Evolutionary conservation across 257 asterid species (phyloP), one percentile per base, ranked within the genome.

Genomic region (Thymus quinquecostatus): DNA sequence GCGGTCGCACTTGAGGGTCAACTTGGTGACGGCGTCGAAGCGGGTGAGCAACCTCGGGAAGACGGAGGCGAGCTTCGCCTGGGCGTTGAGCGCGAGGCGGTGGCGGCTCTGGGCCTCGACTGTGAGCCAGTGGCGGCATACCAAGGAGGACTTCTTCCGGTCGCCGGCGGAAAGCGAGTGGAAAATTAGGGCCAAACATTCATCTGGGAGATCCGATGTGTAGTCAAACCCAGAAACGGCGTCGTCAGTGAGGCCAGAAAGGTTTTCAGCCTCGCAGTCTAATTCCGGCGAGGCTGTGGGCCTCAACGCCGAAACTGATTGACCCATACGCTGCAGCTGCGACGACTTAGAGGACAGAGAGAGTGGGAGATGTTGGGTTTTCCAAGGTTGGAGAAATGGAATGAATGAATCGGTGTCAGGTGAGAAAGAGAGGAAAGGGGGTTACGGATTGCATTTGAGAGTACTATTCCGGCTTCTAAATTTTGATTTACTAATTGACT

Each of bases 31-130:
- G 14, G 96, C 54, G 72, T 92, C 97, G 71, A 92, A 92, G 6
- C 98, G 92, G 1, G 82, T 5, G 72, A 90, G 87, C 21, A 92
- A 64, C 13, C 75, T 78, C 2, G 91, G 86, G 1, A 87, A 43
- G 1, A 74, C 73, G n/a, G 65, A 40, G 0, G 74, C 44, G 3
- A 93, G 87, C 73, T 82, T 86, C 32, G 88, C 77, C 34, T 81
- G 85, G 2, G 98, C 96, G 64, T 90, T 82, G 49, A 92, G 88
- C 3, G 97, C 82, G 21, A 92, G 83, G 14, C 98, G 97, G 48
- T 84, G 93, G 33, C 97, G 97, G 74, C 96, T 90, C 85, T 92
- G 95, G 1, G 95, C 97, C 68, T 92, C 98, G 60, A 90, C 78
- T 13, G 56, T 47, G 3, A 88, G 82, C 98, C 98, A 92, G n/a